A percentile compares a stretch with the other conserved stretches of the same genome.
phyloP scores from a whole-genome alignment of 345 rosid genomes.

The Barbarea vulgaris region DNA sequence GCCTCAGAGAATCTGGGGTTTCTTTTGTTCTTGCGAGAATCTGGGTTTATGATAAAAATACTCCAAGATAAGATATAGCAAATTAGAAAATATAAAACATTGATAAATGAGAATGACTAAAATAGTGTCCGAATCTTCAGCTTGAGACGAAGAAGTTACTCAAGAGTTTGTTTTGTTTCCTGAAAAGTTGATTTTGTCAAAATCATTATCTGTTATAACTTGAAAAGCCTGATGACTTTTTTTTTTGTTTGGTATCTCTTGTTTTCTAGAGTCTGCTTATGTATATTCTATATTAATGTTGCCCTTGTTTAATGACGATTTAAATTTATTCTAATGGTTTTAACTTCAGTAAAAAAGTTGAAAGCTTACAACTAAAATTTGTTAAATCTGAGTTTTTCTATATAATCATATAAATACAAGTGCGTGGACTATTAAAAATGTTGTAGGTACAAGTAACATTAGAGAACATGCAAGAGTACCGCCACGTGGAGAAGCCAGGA shows the following conservation, averaged over 20 bases:
- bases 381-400: neutral
- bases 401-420: neutral
- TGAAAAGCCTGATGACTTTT: neutral
- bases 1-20: neutral
- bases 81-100: neutral
- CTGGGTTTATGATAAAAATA: constrained; percentile 33
- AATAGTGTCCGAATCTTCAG: constrained; percentile 28
- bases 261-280: neutral
- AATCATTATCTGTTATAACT: neutral
- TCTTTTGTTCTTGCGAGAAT: constrained; percentile 18
- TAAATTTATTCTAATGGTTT: neutral
- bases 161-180: constrained; percentile 26
- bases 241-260: neutral
- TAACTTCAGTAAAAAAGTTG: no score
- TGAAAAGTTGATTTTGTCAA: constrained; percentile 17
- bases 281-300: neutral
- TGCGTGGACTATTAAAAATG: neutral
- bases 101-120: neutral
- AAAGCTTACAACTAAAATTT: neutral
- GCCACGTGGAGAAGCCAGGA: constrained; percentile 80
- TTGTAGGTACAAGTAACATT: constrained; percentile 61
- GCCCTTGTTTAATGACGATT: neutral
- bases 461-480: constrained; percentile 63
- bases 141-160: constrained; percentile 25
- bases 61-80: neutral